Percentiles rank a stretch among this genome's conserved stretches.
These are phyloP conservation scores for Gastrodia elata DNA, from an alignment of 106 monocot species.

Conservation along the genomic window DNA sequence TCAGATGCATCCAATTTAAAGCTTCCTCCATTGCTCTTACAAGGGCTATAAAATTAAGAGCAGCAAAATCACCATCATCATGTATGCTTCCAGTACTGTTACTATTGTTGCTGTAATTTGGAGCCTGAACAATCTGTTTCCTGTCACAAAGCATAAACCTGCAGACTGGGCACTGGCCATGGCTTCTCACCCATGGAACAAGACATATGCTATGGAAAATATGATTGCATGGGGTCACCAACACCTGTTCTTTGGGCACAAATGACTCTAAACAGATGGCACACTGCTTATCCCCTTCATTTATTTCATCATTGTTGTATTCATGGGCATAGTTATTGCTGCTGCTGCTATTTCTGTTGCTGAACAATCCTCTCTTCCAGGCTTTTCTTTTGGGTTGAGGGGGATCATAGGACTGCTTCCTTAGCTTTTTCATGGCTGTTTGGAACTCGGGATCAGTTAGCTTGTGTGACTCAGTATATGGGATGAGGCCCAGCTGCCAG, in stretches of 20 bases:
- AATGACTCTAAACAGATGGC: conserved; percentile 56
- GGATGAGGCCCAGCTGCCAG: conserved; percentile 18
- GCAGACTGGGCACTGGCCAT: conserved; percentile 65
- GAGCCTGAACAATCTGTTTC: not conserved
- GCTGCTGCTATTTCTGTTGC: conserved; percentile 15
- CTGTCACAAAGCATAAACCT: conserved; percentile 31
- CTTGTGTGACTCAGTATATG: conserved; percentile 22
- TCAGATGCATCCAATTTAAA: conserved; percentile 28
- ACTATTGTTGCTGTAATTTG: conserved; percentile 6
- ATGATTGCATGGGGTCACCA: conserved; percentile 69
- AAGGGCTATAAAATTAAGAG: conserved; percentile 26
- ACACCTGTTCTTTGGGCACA: conserved; percentile 27
- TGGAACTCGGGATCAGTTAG: conserved; percentile 55
- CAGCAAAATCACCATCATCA: conserved; percentile 7
- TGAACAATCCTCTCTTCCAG: conserved; percentile 24
- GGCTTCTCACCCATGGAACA: conserved; percentile 64
- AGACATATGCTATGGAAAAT: conserved; percentile 62
- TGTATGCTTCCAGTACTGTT: not conserved
- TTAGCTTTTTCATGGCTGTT: conserved; percentile 50
- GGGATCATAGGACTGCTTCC: conserved; percentile 35
- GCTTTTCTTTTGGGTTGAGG: conserved; percentile 16
- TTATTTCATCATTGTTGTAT: conserved; percentile 14
- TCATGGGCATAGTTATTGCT: not conserved
- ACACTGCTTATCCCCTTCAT: conserved; percentile 16
- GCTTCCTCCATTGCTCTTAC: conserved; percentile 70